Percentiles rank a stretch among this genome's conserved stretches.
phyloP scores from a whole-genome alignment of 805 yeast genomes.

The Candida namnaoensis region DNA sequence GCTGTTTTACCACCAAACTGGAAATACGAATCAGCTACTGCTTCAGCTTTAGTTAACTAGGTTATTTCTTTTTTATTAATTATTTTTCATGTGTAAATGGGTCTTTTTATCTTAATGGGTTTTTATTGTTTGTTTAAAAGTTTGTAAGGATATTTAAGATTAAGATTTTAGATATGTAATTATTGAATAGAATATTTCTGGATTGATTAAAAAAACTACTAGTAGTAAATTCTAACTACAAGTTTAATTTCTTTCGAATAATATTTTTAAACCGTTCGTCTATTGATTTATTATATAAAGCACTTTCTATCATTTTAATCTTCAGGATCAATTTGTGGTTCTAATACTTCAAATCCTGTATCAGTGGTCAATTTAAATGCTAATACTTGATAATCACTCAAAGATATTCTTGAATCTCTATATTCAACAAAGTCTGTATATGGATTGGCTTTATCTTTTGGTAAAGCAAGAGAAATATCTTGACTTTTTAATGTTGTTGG shows the following conservation, averaged over 20 bases:
- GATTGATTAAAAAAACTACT: no score
- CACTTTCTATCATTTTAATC: background rate
- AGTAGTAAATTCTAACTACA: no score
- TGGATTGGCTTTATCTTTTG: conserved; percentile 10
- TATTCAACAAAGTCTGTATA: conserved; percentile 13
- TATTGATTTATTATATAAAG: no score
- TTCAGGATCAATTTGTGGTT: background rate
- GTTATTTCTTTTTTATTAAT: conserved; percentile 22
- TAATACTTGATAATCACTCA: conserved; percentile 8
- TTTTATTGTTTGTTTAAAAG: conserved; percentile 5
- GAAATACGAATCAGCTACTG: conserved; percentile 99
- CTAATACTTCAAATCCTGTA: conserved; percentile 5
- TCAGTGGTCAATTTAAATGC: conserved; percentile 16
- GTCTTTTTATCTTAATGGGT: conserved; percentile 19
- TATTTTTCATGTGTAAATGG: conserved; percentile 22
- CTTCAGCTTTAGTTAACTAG: conserved; percentile 99
- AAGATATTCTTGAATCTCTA: conserved; percentile 3
- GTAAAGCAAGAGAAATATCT: conserved; percentile 10
- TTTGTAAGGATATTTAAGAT: background rate
- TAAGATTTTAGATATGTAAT: no score
- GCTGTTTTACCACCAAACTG: conserved; percentile 99
- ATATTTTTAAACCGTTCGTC: no score
- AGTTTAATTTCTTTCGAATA: no score
- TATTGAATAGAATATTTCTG: background rate
- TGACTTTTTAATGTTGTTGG: conserved; percentile 3